A percentile compares a stretch with the other conserved stretches of the same genome.
phyloP scores from a whole-genome alignment of 2,329 filamentous ascomycete species.

The Fusarium mangiferae region DNA sequence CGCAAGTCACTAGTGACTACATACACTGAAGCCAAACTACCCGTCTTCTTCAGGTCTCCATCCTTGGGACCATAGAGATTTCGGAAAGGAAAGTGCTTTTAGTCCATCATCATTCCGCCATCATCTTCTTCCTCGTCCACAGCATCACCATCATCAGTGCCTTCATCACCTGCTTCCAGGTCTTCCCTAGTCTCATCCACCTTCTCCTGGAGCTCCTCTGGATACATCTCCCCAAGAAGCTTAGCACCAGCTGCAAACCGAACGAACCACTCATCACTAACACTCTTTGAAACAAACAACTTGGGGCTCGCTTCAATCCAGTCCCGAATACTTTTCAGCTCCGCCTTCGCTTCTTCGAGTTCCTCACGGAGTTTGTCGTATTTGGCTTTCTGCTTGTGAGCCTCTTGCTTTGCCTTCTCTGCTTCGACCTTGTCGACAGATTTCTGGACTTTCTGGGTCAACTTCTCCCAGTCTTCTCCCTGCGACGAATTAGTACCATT shows the following conservation, averaged over 20 bases:
- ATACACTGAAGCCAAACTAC: neutral
- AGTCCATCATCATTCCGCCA: neutral
- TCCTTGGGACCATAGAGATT: neutral
- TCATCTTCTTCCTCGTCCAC: neutral
- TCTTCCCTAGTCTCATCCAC: neutral
- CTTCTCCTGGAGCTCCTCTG: neutral
- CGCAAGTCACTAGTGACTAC: neutral
- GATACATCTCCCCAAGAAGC: neutral
- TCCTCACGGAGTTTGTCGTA: too few relatives aligned
- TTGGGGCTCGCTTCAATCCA: too few relatives aligned
- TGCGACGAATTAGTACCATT: too few relatives aligned
- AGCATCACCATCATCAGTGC: neutral
- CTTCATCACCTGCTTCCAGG: neutral
- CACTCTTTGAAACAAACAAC: neutral
- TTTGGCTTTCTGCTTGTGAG: too few relatives aligned
- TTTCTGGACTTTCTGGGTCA: too few relatives aligned
- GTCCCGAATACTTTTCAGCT: too few relatives aligned
- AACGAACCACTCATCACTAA: neutral
- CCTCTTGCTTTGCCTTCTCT: too few relatives aligned
- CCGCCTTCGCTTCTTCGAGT: too few relatives aligned
- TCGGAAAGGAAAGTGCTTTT: neutral
- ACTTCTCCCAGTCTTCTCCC: too few relatives aligned
- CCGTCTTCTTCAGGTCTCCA: accelerated
- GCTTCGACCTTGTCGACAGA: too few relatives aligned
- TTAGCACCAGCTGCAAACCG: neutral